Evolutionary conservation across 441 rosid species (phyloP).

Genomic region (Metrosideros polymorpha): DNA sequence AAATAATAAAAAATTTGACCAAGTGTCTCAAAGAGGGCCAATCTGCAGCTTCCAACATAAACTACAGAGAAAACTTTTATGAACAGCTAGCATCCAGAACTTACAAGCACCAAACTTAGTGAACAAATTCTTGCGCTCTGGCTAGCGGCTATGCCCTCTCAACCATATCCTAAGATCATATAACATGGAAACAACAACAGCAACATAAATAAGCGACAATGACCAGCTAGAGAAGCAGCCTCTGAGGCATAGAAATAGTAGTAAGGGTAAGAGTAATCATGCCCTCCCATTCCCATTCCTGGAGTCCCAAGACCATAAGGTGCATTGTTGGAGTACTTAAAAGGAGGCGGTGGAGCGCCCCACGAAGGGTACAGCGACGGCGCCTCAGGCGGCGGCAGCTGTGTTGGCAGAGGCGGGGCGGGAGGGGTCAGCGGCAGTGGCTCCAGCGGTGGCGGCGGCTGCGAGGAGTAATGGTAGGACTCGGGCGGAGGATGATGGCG

Average conservation of each 20-base stretch:
- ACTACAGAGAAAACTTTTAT: neutral
- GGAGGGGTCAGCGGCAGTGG: neutral
- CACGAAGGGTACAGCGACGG: conserved; percentile 18
- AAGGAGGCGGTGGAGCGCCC: conserved; percentile 34
- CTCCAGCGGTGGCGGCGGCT: conserved; percentile 3
- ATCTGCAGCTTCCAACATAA: neutral
- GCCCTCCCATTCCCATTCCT: neutral
- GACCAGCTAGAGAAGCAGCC: neutral
- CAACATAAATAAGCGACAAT: neutral
- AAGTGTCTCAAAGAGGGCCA: neutral
- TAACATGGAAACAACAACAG: neutral
- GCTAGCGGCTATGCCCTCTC: neutral
- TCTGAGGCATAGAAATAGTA: neutral
- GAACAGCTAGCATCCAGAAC: neutral
- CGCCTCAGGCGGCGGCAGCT: neutral
- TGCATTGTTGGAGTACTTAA: neutral
- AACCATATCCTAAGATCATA: neutral
- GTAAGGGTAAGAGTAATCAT: conserved; percentile 32
- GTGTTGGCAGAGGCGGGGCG: neutral
- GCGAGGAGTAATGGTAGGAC: conserved; percentile 6
- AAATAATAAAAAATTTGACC: neutral
- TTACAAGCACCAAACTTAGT: neutral
- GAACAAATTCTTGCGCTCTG: neutral
- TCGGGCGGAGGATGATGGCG: conserved; percentile 15
- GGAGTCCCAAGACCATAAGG: conserved; percentile 24